A percentile compares a stretch with the other conserved stretches of the same genome.
Evolutionary conservation across 2,329 filamentous ascomycete genomes (phyloP).

Genomic region (Neopestalotiopsis clavispora): DNA sequence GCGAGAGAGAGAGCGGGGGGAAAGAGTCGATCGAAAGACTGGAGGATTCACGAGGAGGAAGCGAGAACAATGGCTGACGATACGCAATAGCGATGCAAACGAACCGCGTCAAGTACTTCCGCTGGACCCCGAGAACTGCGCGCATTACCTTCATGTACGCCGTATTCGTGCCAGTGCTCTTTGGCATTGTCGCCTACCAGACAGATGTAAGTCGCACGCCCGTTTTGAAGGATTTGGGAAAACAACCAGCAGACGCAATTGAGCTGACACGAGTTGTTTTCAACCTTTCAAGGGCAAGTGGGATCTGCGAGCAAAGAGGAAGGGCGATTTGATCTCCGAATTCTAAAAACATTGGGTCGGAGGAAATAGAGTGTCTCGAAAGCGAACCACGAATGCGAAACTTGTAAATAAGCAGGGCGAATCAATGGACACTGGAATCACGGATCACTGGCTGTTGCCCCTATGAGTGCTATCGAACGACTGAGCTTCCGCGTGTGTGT

Average conservation of each 20-base stretch:
- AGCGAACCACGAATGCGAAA: conserved; percentile 29
- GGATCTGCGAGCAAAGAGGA: conserved; percentile 84
- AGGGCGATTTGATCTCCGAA: conserved; percentile 82
- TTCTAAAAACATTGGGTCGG: conserved; percentile 54
- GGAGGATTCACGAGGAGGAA: neutral
- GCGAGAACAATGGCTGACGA: neutral
- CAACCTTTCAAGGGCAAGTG: conserved; percentile 74
- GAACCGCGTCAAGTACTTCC: conserved; percentile 93
- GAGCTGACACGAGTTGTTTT: neutral
- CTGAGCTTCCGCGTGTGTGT: neutral
- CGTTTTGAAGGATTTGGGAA: neutral
- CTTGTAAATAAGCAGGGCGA: neutral
- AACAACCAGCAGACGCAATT: neutral
- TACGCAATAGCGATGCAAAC: conserved; percentile 72
- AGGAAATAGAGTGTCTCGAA: neutral
- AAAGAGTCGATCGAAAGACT: neutral
- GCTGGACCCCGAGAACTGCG: conserved; percentile 86
- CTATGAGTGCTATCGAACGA: neutral
- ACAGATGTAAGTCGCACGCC: conserved; percentile 76
- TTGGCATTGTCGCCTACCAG: conserved; percentile 76
- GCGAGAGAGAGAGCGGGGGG: too few species aligned
- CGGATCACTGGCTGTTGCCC: neutral
- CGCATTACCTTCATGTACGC: conserved; percentile 80
- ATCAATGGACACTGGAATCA: neutral
- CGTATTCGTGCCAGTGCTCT: conserved; percentile 69